Conservation (phyloP, 305 asterid genomes). For the Rubia tinctorum region DNA sequence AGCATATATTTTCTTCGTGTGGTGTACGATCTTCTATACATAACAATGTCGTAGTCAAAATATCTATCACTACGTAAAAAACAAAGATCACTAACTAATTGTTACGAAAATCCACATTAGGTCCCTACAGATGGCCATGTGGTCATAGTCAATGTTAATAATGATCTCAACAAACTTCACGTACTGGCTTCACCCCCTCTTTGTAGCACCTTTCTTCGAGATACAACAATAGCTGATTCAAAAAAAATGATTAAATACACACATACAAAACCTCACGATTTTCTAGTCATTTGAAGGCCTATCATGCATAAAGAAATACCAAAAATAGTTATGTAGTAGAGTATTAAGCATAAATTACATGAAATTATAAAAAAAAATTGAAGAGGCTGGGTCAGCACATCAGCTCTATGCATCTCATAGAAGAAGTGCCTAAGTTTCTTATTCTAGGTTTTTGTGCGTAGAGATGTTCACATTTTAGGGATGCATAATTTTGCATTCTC, state of each 20-base stretch:
- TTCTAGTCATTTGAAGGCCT: constrained; percentile 68
- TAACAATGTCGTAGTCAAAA: neutral
- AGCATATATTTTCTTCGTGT: too few species aligned
- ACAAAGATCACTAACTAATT: too few species aligned
- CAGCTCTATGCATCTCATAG: too few species aligned
- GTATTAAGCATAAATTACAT: neutral
- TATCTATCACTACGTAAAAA: neutral
- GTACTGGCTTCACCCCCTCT: constrained; percentile 70
- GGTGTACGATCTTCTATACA: too few species aligned
- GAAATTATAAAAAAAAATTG: too few species aligned
- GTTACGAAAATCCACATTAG: constrained; percentile 60
- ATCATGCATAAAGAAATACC: constrained; percentile 46
- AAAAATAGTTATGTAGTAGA: neutral
- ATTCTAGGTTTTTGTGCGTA: too few species aligned
- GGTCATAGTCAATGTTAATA: constrained; percentile 63
- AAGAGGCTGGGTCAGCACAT: too few species aligned
- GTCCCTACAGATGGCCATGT: constrained; percentile 69
- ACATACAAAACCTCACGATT: constrained; percentile 39
- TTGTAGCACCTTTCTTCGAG: constrained; percentile 93
- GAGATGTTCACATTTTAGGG: too few species aligned
- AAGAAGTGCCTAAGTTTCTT: too few species aligned
- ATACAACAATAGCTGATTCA: constrained; percentile 65
- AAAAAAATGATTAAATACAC: neutral
- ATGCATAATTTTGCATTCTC: too few species aligned
- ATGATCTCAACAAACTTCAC: constrained; percentile 54